Evolutionary conservation across 331 rosid genomes (phyloP).

Genomic region (Spiraea crenata): DNA sequence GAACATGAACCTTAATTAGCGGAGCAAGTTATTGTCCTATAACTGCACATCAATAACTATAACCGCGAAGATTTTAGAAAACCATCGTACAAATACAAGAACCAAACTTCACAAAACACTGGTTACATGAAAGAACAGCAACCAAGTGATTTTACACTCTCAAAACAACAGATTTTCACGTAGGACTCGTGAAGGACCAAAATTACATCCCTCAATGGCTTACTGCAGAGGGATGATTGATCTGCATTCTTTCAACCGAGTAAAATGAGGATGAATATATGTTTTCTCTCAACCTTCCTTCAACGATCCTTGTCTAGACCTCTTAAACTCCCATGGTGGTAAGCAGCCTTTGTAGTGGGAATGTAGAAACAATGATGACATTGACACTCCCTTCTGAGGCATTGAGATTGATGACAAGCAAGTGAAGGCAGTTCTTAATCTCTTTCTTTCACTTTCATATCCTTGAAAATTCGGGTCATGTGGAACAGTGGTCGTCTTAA

Average conservation of each 20-base stretch:
- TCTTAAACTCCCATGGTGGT: constrained; percentile 84
- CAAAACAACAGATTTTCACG: constrained; percentile 29
- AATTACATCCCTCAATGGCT: constrained; percentile 29
- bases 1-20: constrained; percentile 6
- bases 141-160: constrained; percentile 10
- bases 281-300: constrained; percentile 51
- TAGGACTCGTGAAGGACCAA: constrained; percentile 14
- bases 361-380: constrained; percentile 83
- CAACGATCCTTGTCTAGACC: constrained; percentile 57
- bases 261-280: constrained; percentile 24
- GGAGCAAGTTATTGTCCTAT: not conserved
- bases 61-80: constrained; percentile 25
- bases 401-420: constrained; percentile 78
- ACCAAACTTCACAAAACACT: constrained; percentile 27
- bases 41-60: constrained; percentile 34
- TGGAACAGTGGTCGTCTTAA: constrained; percentile 56
- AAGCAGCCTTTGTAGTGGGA: constrained; percentile 91
- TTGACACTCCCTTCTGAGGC: constrained; percentile 74
- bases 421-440: constrained; percentile 60
- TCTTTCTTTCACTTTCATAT: constrained; percentile 63
- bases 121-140: constrained; percentile 12
- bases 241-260: constrained; percentile 14
- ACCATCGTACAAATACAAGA: constrained; percentile 37
- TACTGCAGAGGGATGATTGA: constrained; percentile 26
- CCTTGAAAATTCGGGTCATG: constrained; percentile 55